These are phyloP conservation scores for Podospora pseudocomata DNA, from an alignment of 495 filamentous ascomycete species.

Conservation along the genomic window DNA sequence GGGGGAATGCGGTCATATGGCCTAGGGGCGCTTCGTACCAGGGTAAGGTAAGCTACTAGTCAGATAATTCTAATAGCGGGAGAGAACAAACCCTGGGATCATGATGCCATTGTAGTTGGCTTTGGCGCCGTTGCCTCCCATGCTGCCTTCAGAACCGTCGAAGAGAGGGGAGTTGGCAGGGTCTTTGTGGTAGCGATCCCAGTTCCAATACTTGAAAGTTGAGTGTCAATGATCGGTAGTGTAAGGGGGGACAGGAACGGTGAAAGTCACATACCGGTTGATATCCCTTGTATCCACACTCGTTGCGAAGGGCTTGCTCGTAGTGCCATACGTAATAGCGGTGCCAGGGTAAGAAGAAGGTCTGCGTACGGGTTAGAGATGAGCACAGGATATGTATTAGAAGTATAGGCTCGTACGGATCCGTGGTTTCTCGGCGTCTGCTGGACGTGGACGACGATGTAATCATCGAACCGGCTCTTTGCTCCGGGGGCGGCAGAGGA, in stretches of 20 bases:
- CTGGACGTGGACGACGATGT: conserved; percentile 62
- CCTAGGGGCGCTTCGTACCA: conserved; percentile 17
- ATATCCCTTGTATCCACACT: conserved; percentile 63
- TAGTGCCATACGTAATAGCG: conserved; percentile 62
- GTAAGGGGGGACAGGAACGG: too few relatives aligned
- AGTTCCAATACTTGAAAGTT: conserved; percentile 25
- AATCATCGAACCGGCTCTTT: conserved; percentile 58
- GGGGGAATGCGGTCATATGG: conserved; percentile 34
- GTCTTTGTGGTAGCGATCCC: conserved; percentile 29
- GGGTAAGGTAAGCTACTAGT: too few relatives aligned
- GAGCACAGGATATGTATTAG: neutral
- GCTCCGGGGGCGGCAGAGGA: conserved; percentile 32
- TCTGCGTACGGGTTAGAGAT: conserved; percentile 31
- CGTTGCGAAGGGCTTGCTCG: conserved; percentile 61
- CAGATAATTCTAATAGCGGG: too few relatives aligned
- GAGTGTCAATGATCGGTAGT: neutral
- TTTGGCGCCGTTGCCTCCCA: conserved; percentile 30
- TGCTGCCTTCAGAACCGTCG: conserved; percentile 30
- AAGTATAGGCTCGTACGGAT: conserved; percentile 43
- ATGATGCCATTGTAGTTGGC: conserved; percentile 28
- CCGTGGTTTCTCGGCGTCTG: conserved; percentile 59
- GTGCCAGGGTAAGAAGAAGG: conserved; percentile 68
- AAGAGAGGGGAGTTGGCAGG: conserved; percentile 26
- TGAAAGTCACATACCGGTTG: conserved; percentile 14
- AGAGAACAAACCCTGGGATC: conserved; percentile 10